Conservation (phyloP, 345 rosid species). For the Corymbia maculata region DNA sequence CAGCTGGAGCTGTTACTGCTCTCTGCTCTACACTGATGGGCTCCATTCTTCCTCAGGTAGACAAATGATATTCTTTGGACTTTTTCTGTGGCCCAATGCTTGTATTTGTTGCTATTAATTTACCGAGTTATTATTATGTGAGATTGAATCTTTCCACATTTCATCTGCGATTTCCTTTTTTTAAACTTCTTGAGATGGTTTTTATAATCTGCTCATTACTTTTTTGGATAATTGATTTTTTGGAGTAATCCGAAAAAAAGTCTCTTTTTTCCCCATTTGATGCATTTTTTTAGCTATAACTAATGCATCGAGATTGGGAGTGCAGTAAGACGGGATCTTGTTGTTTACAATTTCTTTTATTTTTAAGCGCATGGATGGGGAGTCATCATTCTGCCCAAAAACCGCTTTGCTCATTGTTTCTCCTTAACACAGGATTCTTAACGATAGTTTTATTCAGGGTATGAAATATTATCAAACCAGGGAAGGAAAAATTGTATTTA, state of each 20-base stretch:
- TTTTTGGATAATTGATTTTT: not conserved
- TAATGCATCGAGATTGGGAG: not conserved
- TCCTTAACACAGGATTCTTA: not conserved
- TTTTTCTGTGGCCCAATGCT: not conserved
- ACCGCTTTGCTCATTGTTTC: not conserved
- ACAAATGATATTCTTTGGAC: not conserved
- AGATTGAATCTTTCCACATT: not conserved
- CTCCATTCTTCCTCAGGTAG: slow-evolving; percentile 93
- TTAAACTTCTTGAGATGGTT: not conserved
- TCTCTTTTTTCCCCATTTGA: not conserved
- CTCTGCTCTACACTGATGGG: slow-evolving; percentile 97
- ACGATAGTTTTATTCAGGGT: not conserved
- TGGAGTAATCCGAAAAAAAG: not conserved
- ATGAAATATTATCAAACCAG: not conserved
- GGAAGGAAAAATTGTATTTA: not conserved
- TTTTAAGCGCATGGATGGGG: not conserved
- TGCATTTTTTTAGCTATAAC: not conserved
- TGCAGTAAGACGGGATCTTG: not conserved
- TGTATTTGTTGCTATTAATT: not conserved
- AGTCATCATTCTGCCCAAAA: not conserved
- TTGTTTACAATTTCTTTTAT: not conserved
- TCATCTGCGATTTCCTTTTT: not conserved
- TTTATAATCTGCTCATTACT: not conserved
- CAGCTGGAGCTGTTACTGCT: slow-evolving; percentile 89
- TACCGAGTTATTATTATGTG: not conserved